Percentiles rank a stretch among this genome's conserved stretches.
These are phyloP conservation scores for Coemansia sp. DNA, from an alignment of 192 early-diverging fungal genomes.

Conservation along the genomic window DNA sequence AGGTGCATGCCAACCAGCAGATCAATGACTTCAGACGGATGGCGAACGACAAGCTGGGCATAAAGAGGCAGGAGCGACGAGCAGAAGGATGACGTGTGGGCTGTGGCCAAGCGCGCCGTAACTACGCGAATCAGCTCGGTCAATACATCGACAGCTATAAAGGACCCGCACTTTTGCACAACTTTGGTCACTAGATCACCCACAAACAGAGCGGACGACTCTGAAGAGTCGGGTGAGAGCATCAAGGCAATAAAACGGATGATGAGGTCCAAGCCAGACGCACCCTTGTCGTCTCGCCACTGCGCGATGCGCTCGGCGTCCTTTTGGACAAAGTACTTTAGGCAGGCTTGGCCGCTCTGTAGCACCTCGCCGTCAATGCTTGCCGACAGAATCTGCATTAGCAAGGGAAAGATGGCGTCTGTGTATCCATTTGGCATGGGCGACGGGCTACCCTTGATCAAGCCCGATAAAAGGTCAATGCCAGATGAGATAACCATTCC, in stretches of 20 bases:
- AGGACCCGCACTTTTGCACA: constrained; percentile 67
- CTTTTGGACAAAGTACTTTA: constrained; percentile 77
- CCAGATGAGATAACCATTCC: constrained; percentile 50
- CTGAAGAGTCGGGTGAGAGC: constrained; percentile 68
- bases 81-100: constrained; percentile 77
- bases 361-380: constrained; percentile 75
- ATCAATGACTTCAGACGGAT: constrained; percentile 68
- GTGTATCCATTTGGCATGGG: constrained; percentile 72
- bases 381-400: constrained; percentile 72
- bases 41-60: constrained; percentile 74
- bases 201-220: constrained; percentile 83
- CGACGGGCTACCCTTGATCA: constrained; percentile 69
- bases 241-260: constrained; percentile 80
- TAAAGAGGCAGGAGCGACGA: constrained; percentile 85
- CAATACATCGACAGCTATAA: constrained; percentile 41
- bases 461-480: constrained; percentile 68
- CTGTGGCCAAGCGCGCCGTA: constrained; percentile 63
- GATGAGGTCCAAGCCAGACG: constrained; percentile 74
- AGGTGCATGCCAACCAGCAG: constrained; percentile 65
- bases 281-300: constrained; percentile 60
- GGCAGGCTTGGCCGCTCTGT: constrained; percentile 85
- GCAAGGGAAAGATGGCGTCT: constrained; percentile 72
- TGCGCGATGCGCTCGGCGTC: constrained; percentile 68
- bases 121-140: constrained; percentile 80
- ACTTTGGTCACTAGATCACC: constrained; percentile 86